Evolutionary conservation across 495 filamentous ascomycete genomes (phyloP), one percentile per base, ranked within the genome.

Genomic region (Penicilliopsis zonata): DNA sequence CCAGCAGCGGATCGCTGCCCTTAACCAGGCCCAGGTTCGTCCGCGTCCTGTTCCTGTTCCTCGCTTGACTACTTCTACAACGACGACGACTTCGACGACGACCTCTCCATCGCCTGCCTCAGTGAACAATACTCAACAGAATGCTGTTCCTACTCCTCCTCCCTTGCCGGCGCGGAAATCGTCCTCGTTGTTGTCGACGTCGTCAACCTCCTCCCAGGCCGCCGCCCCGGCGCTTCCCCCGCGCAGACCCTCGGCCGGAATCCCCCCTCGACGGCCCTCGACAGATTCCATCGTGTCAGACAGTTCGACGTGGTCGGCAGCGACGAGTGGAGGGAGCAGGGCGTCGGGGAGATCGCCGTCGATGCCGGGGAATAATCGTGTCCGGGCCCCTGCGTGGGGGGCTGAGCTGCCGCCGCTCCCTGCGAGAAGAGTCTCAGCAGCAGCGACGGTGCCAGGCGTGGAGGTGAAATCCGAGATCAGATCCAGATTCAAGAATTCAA

Each of bases 1-100:
- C 34, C 61, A 69, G 43, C 55, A 65, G 29, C 69, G 74, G 30
- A 77, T 80, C 36, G 69, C 70, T 27, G 61, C 67, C 14, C 49
- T 79, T 27, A 76, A 77, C 39, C 57, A 69, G 33, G 58, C 67
- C 21, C 64, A 79, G 37, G 52, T 73, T 27, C 65, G 69, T 17
- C 54, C 59, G 13, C 47, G 47, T 12, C 49, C 28, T 42, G 37
- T 19, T 43, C 53, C 26, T 47, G 42, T 20, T 29, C n/a, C n/a
- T n/a, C n/a, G n/a, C n/a, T n/a, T n/a, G n/a, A n/a, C n/a, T n/a
- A n/a, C n/a, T n/a, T n/a, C n/a, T n/a, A n/a, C n/a, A n/a, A n/a
- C n/a, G n/a, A n/a, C n/a, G n/a, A n/a, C n/a, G n/a, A n/a, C n/a
- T n/a, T n/a, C n/a, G n/a, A n/a, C n/a, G n/a, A n/a, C n/a, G n/a